Conservation (phyloP, 495 filamentous ascomycete genomes). For the Xylaria castorea region DNA sequence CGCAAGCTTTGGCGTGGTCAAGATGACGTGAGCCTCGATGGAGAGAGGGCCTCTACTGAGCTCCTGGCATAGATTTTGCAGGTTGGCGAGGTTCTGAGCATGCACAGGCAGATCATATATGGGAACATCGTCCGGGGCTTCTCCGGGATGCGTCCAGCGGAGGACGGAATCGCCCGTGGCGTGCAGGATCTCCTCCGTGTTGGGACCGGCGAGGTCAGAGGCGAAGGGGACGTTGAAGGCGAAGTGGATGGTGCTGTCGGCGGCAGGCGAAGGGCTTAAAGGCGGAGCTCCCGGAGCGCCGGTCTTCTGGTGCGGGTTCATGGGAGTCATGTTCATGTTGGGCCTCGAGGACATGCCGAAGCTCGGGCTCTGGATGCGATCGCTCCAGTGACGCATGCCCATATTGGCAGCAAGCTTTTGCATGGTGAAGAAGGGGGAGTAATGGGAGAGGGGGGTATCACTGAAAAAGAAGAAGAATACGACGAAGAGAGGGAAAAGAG, state of each 20-base stretch:
- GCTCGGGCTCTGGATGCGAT: constrained; percentile 83
- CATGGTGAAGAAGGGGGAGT: constrained; percentile 62
- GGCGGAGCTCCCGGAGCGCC: constrained; percentile 65
- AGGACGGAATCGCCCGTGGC: constrained; percentile 81
- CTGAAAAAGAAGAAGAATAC: constrained; percentile 40
- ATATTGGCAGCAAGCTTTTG: constrained; percentile 93
- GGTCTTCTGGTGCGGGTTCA: constrained; percentile 73
- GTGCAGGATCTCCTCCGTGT: constrained; percentile 89
- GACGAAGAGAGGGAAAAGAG: constrained; percentile 28
- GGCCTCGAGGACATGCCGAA: constrained; percentile 77
- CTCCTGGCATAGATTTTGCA: constrained; percentile 78
- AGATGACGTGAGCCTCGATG: constrained; percentile 82
- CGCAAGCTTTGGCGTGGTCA: constrained; percentile 79
- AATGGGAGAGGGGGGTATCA: constrained; percentile 38
- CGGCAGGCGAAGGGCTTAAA: constrained; percentile 66
- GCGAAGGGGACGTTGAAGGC: constrained; percentile 97
- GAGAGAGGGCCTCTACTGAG: constrained; percentile 70
- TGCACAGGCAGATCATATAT: constrained; percentile 90
- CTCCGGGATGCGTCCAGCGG: constrained; percentile 91
- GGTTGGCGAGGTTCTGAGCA: constrained; percentile 76
- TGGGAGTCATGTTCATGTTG: constrained; percentile 73
- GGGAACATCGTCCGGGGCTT: constrained; percentile 78
- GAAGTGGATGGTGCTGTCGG: constrained; percentile 71
- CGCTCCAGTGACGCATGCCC: constrained; percentile 82
- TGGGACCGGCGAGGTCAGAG: constrained; percentile 87